Conservation (phyloP, 352 stramenopile species). For the Phytophthora sp. region DNA sequence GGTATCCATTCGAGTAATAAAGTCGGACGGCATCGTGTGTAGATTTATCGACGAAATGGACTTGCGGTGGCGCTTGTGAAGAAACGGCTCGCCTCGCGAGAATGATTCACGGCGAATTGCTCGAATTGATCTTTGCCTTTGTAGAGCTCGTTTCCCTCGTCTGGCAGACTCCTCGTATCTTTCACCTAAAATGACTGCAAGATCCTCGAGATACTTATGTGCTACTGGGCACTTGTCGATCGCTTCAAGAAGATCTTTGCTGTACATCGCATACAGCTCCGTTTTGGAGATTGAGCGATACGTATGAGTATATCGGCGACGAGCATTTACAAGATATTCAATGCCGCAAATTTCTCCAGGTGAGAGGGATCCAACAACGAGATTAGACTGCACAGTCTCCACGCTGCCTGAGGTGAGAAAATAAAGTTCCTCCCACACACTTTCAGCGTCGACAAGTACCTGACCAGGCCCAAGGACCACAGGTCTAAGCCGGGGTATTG, state of each 20-base stretch:
- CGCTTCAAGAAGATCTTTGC: conserved; percentile 54
- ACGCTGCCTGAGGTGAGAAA: conserved; percentile 68
- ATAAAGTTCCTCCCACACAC: conserved; percentile 84
- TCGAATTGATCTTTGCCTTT: conserved; percentile 41
- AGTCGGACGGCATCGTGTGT: conserved; percentile 42
- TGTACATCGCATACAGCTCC: conserved; percentile 76
- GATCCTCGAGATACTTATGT: conserved; percentile 68
- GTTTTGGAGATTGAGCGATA: conserved; percentile 71
- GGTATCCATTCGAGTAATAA: conserved; percentile 41
- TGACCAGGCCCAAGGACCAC: conserved; percentile 67
- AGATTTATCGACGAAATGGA: conserved; percentile 49
- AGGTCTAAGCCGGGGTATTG: conserved; percentile 62
- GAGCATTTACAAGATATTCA: conserved; percentile 66
- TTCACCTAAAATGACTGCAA: conserved; percentile 60
- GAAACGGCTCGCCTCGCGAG: conserved; percentile 45
- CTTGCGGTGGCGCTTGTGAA: conserved; percentile 75
- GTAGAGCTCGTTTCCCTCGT: conserved; percentile 42
- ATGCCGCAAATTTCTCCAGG: conserved; percentile 79
- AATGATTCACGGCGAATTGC: conserved; percentile 25
- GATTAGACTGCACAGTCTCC: conserved; percentile 64
- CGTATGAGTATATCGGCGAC: conserved; percentile 67
- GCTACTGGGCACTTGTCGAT: conserved; percentile 71
- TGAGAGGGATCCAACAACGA: conserved; percentile 61
- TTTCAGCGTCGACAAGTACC: conserved; percentile 74
- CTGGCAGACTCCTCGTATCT: conserved; percentile 67